Evolutionary conservation across 305 asterid species (phyloP).

Genomic region (Fraxinus velutina): DNA sequence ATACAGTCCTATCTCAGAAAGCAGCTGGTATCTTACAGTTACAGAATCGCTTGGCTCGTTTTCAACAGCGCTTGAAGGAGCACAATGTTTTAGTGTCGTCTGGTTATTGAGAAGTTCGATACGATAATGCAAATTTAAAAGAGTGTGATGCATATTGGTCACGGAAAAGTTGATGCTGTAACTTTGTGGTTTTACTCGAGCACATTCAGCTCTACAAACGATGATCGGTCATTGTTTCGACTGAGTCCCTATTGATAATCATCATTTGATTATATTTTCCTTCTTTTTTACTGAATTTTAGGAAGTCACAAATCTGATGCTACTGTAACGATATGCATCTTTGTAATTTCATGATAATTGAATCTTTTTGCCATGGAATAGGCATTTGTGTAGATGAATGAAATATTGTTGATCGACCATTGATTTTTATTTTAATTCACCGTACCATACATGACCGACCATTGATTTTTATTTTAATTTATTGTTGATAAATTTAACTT

Average conservation of each 20-base stretch:
- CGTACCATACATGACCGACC: background rate
- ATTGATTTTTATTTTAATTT: background rate
- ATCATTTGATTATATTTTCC: background rate
- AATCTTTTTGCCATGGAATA: background rate
- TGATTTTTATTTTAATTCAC: no score
- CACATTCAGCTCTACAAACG: background rate
- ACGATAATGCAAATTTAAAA: constrained; percentile 15
- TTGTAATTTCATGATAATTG: background rate
- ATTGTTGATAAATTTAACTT: background rate
- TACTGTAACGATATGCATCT: background rate
- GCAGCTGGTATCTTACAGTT: constrained; percentile 78
- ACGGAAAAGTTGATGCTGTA: background rate
- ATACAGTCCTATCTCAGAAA: constrained; percentile 75
- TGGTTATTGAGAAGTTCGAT: constrained; percentile 40
- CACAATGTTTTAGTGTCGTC: constrained; percentile 87
- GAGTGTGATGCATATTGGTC: constrained; percentile 21
- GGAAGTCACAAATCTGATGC: background rate
- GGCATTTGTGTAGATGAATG: background rate
- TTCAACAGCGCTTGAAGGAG: constrained; percentile 76
- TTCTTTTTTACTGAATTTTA: background rate
- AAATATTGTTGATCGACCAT: no score
- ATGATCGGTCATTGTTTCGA: background rate
- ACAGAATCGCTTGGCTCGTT: constrained; percentile 76
- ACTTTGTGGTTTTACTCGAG: background rate
- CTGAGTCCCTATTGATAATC: background rate